Percentiles rank a stretch among this genome's conserved stretches.
Conservation (phyloP, 371 early-diverging fungal species). For the Mortierella sp. region DNA sequence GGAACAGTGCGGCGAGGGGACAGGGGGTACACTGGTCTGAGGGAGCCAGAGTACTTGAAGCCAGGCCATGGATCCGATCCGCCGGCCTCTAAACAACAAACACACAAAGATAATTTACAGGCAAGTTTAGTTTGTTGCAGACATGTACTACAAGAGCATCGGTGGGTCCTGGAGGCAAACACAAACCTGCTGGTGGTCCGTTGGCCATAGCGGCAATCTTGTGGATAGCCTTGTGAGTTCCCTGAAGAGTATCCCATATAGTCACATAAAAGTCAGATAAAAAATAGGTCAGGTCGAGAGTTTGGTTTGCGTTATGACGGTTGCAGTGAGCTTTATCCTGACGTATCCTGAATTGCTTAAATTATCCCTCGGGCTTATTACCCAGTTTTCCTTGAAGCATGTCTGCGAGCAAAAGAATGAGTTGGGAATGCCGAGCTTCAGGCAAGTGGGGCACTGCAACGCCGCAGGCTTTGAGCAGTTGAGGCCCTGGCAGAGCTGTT, state of each 20-base stretch:
- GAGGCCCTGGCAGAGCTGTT: conserved; percentile 64
- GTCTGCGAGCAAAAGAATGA: conserved; percentile 90
- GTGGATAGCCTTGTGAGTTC: conserved; percentile 70
- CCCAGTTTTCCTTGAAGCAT: conserved; percentile 92
- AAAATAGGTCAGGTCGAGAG: too few species aligned
- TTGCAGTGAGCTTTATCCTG: too few species aligned
- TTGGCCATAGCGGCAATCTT: conserved; percentile 56
- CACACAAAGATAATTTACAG: too few species aligned
- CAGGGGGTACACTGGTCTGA: conserved; percentile 91
- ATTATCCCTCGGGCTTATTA: conserved; percentile 16
- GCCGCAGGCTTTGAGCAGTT: conserved; percentile 81
- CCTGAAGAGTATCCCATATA: conserved; percentile 40
- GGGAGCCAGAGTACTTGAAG: conserved; percentile 82
- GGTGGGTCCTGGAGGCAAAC: too few species aligned
- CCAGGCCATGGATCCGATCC: conserved; percentile 86
- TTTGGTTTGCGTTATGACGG: too few species aligned
- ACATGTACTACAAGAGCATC: too few species aligned
- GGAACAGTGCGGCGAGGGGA: conserved; percentile 82
- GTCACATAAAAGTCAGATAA: too few species aligned
- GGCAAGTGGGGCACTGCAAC: conserved; percentile 90
- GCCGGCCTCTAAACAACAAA: conserved; percentile 46
- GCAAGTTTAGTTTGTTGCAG: too few species aligned
- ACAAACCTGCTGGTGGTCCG: conserved; percentile 33
- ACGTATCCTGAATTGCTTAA: too few species aligned
- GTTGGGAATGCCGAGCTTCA: conserved; percentile 74